These are phyloP conservation scores for Phytophthora pluvialis DNA, from an alignment of 352 stramenopile species.

Conservation along the genomic window DNA sequence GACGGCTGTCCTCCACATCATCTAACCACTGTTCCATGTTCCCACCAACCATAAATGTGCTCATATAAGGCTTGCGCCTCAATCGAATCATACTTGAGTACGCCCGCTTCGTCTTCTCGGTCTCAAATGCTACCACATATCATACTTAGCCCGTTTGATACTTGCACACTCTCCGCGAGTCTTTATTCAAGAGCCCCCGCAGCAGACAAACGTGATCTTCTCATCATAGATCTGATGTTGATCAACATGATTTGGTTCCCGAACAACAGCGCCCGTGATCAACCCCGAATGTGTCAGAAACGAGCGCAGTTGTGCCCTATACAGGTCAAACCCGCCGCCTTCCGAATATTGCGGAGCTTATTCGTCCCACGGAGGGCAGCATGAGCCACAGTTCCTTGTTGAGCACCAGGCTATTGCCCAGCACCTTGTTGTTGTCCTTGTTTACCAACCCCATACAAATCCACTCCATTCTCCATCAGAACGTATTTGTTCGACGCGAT, in stretches of 20 bases:
- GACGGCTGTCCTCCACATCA: neutral
- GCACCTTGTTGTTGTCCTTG: no score
- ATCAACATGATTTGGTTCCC: neutral
- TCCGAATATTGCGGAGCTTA: neutral
- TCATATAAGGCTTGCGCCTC: neutral
- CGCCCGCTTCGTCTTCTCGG: neutral
- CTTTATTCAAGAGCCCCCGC: neutral
- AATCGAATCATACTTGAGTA: neutral
- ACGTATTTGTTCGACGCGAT: no score
- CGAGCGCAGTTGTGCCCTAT: neutral
- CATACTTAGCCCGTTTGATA: neutral
- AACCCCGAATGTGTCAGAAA: neutral
- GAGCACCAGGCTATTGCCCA: no score
- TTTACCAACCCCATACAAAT: neutral
- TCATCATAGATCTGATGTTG: neutral
- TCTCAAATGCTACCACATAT: neutral
- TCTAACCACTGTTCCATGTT: neutral
- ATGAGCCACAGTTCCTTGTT: neutral
- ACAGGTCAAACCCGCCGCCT: neutral
- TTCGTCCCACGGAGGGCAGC: neutral
- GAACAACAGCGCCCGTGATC: neutral
- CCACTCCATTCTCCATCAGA: neutral
- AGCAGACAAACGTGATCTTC: neutral
- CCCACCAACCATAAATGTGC: neutral
- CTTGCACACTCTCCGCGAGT: neutral